Base-by-base conservation (phyloP, 352 stramenopile species). In the Phytopythium oedochilum region DNA sequence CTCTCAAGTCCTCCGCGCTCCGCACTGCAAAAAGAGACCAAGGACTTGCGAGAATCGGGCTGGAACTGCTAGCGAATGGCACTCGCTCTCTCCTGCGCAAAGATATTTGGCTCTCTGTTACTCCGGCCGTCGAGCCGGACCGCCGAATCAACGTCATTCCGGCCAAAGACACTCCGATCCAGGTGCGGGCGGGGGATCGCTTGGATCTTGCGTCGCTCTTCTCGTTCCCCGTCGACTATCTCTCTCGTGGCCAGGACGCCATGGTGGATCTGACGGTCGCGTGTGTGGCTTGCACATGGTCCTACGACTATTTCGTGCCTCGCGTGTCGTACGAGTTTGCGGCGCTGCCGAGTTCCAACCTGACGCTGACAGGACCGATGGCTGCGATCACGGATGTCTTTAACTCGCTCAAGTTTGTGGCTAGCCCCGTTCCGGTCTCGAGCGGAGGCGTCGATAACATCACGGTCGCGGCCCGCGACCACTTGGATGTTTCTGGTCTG, bases 291-390 rank as follows among this genome's bases (percentile, higher is more conserved):
- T 82, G 71, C 36, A 18, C 48, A 12, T 72, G 70, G 60, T 64
- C 45, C 22, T 74, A 73, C 35, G 25, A 53, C 10, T 25, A n/a
- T 18, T 68, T 62, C 34, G 46, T 80, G n/a, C 67, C 70, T 18
- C 58, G 65, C 3, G 63, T 78, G 8, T 80, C 73, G 22, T 83
- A 83, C 32, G 68, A 78, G 50, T 63, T 67, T 32, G 71, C 71
- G 39, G 42, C 39, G 29, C 32, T 57, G 3, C 63, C 64, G 11
- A 64, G 52, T 34, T 59, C 59, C 11, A 62, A 52, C 9, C 48
- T 67, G 36, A 53, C 18, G 6, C 75, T 80, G 26, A 35, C 70
- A 1, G 68, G 68, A 0, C 38, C 35, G 23, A 22, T 23, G 5
- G 12, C 38, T 11, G 57, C 57, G 2, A 38, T 78, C 20, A 64